phyloP scores from a whole-genome alignment of 2,329 filamentous ascomycete species.

The Pseudogymnoascus sp. region DNA sequence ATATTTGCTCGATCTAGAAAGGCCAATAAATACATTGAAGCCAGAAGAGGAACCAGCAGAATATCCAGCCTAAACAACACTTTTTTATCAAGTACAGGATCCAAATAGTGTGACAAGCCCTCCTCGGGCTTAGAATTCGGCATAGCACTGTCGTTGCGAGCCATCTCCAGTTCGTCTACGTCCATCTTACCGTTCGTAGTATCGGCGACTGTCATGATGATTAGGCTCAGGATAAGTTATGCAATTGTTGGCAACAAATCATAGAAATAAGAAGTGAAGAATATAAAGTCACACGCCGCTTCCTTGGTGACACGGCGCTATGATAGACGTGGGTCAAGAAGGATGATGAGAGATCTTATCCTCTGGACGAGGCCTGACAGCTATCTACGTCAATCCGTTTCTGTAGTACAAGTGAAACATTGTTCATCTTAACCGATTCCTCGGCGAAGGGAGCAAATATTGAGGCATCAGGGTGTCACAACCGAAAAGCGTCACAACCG shows the following conservation, averaged over 20 bases:
- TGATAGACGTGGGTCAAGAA: neutral
- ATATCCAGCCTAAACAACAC: neutral
- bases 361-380: neutral
- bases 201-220: conserved; percentile 28
- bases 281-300: neutral
- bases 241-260: neutral
- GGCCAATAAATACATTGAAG: conserved; percentile 49
- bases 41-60: conserved; percentile 3
- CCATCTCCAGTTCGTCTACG: neutral
- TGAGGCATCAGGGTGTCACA: conserved; percentile 41
- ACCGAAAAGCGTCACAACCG: conserved; percentile 38
- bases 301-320: neutral
- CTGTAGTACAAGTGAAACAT: neutral
- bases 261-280: conserved; percentile 26
- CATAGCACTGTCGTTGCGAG: neutral
- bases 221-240: conserved; percentile 21
- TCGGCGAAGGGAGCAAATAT: conserved; percentile 41
- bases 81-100: neutral
- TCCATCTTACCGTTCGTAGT: neutral
- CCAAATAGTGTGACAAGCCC: neutral
- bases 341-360: neutral
- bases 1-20: conserved; percentile 59
- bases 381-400: neutral
- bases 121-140: neutral
- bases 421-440: conserved; percentile 20